These are phyloP conservation scores for Aspergillus sp. DNA, from an alignment of 2,329 filamentous ascomycete genomes.

Conservation along the genomic window DNA sequence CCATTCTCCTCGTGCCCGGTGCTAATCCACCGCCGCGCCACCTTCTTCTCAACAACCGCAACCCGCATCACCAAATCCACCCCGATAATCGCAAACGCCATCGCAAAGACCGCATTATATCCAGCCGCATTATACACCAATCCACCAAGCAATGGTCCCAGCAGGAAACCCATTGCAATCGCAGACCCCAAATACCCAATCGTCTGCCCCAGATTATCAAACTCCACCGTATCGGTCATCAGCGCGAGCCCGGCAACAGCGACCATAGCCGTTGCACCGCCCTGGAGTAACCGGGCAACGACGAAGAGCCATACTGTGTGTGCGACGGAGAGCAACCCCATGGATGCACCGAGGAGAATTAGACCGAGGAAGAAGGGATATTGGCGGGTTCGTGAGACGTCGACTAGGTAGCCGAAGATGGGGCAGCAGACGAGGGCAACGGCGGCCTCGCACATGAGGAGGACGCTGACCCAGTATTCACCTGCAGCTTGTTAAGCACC, in stretches of 20 bases:
- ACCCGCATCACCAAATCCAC: conserved; percentile 56
- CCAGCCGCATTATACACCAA: conserved; percentile 54
- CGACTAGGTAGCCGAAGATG: conserved; percentile 22
- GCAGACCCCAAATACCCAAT: conserved; percentile 54
- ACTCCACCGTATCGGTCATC: conserved; percentile 52
- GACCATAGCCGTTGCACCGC: conserved; percentile 51
- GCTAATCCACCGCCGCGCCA: conserved; percentile 32
- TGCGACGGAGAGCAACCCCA: conserved; percentile 49
- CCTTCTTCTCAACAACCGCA: conserved; percentile 57
- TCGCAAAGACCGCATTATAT: conserved; percentile 52
- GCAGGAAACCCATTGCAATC: conserved; percentile 51
- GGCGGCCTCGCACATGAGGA: conserved; percentile 23
- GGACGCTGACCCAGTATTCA: conserved; percentile 23
- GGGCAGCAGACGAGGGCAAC: conserved; percentile 22
- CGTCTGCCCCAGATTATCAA: conserved; percentile 53
- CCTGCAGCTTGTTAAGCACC: conserved; percentile 8
- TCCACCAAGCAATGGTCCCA: conserved; percentile 54
- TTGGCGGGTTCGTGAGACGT: conserved; percentile 39
- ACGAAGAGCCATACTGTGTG: conserved; percentile 43
- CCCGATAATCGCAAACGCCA: conserved; percentile 48
- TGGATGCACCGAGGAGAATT: conserved; percentile 46
- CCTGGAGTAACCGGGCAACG: conserved; percentile 51
- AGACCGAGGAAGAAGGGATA: conserved; percentile 54
- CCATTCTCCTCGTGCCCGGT: conserved; percentile 11
- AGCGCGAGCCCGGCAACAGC: conserved; percentile 56